Evolutionary conservation across 306 rosid species (phyloP), one percentile per base, ranked within the genome.

Genomic region (Dalbergia cochinchinensis): DNA sequence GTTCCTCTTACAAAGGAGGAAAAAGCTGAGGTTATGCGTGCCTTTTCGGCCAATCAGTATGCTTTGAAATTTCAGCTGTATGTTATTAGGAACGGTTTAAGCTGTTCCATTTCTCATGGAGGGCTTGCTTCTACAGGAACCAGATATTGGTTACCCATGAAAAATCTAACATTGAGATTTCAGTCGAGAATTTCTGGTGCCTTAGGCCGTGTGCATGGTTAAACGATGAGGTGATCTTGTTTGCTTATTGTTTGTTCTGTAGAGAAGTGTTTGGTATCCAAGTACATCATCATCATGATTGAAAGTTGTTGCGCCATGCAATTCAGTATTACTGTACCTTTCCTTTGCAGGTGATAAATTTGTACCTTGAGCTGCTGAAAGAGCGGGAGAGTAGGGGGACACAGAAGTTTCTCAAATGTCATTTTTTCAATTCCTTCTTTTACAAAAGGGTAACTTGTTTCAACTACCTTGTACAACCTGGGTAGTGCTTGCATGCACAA

Each of bases 371-470:
- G 83, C 83, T 95, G 91, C 80, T 95, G 83, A 95, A 93, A 86
- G 98, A 95, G 91, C 87, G 99, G 87, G 99, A 95, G 88, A 93
- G 82, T 37, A 81, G 93, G 81, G 94, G 93, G 73, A 92, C 92
- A 0, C 78, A 84, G 67, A 92, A 89, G 86, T 55, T 81, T 84
- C 78, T 95, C 84, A 91, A 90, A 22, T 93, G 99, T 60, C 99
- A 95, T 88, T 95, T 91, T 86, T 95, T 91, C 87, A 93, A 67
- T 78, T 86, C 99, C 37, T 95, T 95, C 82, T 95, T 95, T 87
- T 95, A 95, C 84, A 90, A 89, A 79, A 95, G 83, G 98, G 99
- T 86, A 75, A 45, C 63, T 51, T 72, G 72, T 48, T 60, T 77
- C 65, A 4, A 16, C 48, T 12, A 63, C 80, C 51, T 15, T 54